These are phyloP conservation scores for Escallonia herrerae DNA, from an alignment of 129 eudicot species.

Conservation along the genomic window DNA sequence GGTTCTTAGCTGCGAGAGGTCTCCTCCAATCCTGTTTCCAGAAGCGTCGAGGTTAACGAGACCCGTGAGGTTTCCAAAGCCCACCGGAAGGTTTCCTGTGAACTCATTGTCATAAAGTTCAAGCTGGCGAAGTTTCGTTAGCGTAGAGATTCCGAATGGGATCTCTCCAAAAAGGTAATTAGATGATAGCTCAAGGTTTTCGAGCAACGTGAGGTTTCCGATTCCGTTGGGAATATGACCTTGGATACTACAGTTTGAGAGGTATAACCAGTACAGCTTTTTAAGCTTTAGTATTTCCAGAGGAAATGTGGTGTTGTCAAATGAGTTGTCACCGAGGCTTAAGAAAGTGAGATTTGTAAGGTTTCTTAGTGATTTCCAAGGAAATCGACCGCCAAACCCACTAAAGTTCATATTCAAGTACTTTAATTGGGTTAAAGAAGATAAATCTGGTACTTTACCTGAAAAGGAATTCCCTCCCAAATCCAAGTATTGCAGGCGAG, in stretches of 20 bases:
- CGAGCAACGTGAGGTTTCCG: constrained; percentile 51
- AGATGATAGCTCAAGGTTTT: constrained; percentile 45
- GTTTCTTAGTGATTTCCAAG: constrained; percentile 14
- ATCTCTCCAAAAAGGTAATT: constrained; percentile 61
- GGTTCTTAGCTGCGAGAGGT: constrained; percentile 35
- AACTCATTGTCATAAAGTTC: constrained; percentile 50
- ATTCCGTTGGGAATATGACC: constrained; percentile 56
- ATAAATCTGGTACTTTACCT: constrained; percentile 16
- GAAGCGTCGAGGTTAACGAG: constrained; percentile 65
- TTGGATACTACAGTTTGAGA: background rate
- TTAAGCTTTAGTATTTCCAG: background rate
- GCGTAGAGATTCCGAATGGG: constrained; percentile 51
- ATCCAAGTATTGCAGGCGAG: constrained; percentile 20
- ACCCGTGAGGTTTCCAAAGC: constrained; percentile 49
- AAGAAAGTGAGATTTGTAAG: background rate
- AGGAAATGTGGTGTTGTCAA: background rate
- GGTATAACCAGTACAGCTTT: background rate
- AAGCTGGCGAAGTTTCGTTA: constrained; percentile 55
- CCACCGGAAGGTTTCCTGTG: constrained; percentile 56
- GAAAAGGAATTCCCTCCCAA: constrained; percentile 19
- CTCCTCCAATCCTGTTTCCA: constrained; percentile 40
- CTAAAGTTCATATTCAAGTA: constrained; percentile 17
- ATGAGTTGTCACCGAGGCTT: background rate
- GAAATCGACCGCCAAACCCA: constrained; percentile 22
- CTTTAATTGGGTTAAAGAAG: constrained; percentile 10